Conservation (phyloP, 2,329 filamentous ascomycete species). For the Myriosclerotinia curreyana region DNA sequence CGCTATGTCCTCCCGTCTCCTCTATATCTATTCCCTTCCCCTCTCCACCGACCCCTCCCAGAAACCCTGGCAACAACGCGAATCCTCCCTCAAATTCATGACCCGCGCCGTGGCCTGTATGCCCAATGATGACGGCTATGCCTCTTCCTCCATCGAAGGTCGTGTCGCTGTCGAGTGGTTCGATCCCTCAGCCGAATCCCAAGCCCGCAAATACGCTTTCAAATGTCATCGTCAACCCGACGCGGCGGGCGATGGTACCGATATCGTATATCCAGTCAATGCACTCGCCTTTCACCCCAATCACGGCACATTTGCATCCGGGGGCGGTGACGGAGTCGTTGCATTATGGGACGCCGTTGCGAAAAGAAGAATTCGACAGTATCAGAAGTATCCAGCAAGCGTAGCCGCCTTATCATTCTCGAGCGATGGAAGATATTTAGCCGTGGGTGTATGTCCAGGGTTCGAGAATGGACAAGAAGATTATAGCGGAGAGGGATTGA, state of each 20-base stretch:
- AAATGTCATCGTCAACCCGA: conserved; percentile 88
- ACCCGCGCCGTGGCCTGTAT: conserved; percentile 91
- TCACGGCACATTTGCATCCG: conserved; percentile 64
- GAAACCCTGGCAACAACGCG: conserved; percentile 87
- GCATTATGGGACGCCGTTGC: conserved; percentile 70
- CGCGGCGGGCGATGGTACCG: conserved; percentile 55
- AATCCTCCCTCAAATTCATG: conserved; percentile 94
- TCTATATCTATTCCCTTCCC: conserved; percentile 89
- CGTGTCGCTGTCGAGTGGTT: conserved; percentile 98
- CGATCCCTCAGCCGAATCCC: conserved; percentile 80
- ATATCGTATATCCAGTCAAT: conserved; percentile 72
- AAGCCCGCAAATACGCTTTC: conserved; percentile 95
- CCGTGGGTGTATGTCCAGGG: conserved; percentile 64
- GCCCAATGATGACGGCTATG: conserved; percentile 94
- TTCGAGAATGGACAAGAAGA: conserved; percentile 74
- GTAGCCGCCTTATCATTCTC: conserved; percentile 63
- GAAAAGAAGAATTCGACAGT: conserved; percentile 67
- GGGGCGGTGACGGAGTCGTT: conserved; percentile 69
- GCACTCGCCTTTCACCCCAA: conserved; percentile 67
- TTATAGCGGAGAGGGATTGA: conserved; percentile 66
- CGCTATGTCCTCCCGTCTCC: conserved; percentile 89
- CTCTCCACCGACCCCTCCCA: conserved; percentile 58
- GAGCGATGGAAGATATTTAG: conserved; percentile 61
- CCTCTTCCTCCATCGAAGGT: conserved; percentile 88
- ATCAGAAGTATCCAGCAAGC: conserved; percentile 62